phyloP scores from a whole-genome alignment of 768 basidiomycete genomes.

The Pseudohyphozyma bogoriensis region DNA sequence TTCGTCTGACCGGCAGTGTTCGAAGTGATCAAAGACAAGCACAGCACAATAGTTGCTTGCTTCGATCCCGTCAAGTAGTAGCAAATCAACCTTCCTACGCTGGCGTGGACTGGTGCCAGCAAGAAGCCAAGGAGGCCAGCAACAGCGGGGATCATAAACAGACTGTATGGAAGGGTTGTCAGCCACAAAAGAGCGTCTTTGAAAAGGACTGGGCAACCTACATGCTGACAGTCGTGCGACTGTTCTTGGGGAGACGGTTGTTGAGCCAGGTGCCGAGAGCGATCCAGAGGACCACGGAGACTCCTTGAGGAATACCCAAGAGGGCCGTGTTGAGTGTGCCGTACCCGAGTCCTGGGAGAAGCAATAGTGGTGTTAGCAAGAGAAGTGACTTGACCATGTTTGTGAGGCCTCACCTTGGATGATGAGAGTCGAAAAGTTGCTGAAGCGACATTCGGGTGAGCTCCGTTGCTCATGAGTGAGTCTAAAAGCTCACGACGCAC shows the following conservation, averaged over 20 bases:
- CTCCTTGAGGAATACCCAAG: slow-evolving; percentile 38
- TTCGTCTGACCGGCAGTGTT: slow-evolving; percentile 43
- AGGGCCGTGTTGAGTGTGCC: slow-evolving; percentile 36
- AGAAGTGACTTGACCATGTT: too few species aligned
- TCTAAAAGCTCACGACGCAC: too few species aligned
- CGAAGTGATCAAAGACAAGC: slow-evolving; percentile 38
- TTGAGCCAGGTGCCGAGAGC: slow-evolving; percentile 35
- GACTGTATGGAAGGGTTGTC: background rate
- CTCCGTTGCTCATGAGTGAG: too few species aligned
- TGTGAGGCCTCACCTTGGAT: too few species aligned
- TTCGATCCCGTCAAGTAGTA: slow-evolving; percentile 11
- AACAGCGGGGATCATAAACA: slow-evolving; percentile 38
- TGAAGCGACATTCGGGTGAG: too few species aligned
- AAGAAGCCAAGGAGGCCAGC: slow-evolving; percentile 38
- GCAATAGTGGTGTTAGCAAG: too few species aligned
- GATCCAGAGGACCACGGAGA: slow-evolving; percentile 37
- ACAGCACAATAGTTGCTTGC: slow-evolving; percentile 36
- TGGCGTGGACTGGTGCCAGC: slow-evolving; percentile 36
- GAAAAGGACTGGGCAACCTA: too few species aligned
- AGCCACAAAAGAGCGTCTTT: background rate
- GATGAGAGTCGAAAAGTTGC: slow-evolving; percentile 31
- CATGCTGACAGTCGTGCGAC: slow-evolving; percentile 14
- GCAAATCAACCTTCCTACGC: slow-evolving; percentile 34
- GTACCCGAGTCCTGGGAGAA: too few species aligned
- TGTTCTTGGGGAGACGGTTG: slow-evolving; percentile 34